These are phyloP conservation scores for Trichosanthes truncata DNA, from an alignment of 306 rosid species.

Conservation along the genomic window DNA sequence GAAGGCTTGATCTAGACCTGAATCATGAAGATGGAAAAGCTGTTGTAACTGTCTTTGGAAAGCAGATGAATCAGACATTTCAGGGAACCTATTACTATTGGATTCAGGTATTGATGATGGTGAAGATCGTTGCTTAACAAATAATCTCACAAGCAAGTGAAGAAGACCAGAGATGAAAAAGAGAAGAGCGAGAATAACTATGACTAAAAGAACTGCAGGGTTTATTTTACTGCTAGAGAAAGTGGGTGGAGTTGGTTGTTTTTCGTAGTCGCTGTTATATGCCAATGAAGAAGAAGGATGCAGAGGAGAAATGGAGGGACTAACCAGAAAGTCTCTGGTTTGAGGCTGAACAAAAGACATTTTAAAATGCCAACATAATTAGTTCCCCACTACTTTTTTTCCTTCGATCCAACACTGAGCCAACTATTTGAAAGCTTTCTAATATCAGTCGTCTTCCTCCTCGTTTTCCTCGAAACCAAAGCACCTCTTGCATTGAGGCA, in stretches of 20 bases:
- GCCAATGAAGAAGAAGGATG: slow-evolving; percentile 23
- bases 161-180: slow-evolving; percentile 64
- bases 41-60: slow-evolving; percentile 82
- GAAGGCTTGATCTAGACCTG: slow-evolving; percentile 83
- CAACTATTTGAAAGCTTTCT: neutral
- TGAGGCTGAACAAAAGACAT: slow-evolving; percentile 51
- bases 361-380: slow-evolving; percentile 30
- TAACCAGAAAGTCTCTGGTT: slow-evolving; percentile 25
- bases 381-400: slow-evolving; percentile 10
- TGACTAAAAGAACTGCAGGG: slow-evolving; percentile 59
- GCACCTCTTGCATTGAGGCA: slow-evolving; percentile 36
- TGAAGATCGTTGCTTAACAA: slow-evolving; percentile 41
- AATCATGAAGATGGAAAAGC: slow-evolving; percentile 87
- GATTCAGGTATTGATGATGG: slow-evolving; percentile 46
- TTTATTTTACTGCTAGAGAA: slow-evolving; percentile 53
- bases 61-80: slow-evolving; percentile 51
- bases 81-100: slow-evolving; percentile 39
- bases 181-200: slow-evolving; percentile 58
- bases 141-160: slow-evolving; percentile 66
- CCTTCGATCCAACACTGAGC: slow-evolving; percentile 14
- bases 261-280: slow-evolving; percentile 28
- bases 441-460: slow-evolving; percentile 10
- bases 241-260: slow-evolving; percentile 26
- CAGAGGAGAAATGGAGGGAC: slow-evolving; percentile 28
- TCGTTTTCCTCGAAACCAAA: slow-evolving; percentile 23